Evolutionary conservation across 805 yeast species (phyloP), one percentile per base, ranked within the genome.

Genomic region (Saccharomycopsis sp.): DNA sequence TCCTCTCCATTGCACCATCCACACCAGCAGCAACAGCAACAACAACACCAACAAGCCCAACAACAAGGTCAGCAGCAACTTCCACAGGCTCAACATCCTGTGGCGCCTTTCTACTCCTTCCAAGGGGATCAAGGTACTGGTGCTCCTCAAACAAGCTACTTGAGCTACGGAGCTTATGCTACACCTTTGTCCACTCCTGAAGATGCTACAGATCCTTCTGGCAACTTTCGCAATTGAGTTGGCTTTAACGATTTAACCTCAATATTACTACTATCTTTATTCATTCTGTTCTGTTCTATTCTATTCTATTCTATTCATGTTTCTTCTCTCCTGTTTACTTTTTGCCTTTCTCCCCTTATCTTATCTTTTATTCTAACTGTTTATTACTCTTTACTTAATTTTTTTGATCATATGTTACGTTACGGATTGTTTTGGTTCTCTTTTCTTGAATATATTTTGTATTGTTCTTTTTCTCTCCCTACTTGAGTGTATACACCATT

Each of bases 101-200:
- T n/a, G n/a, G n/a, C n/a, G n/a, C n/a, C n/a, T n/a, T n/a, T n/a
- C n/a, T n/a, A n/a, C n/a, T n/a, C n/a, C n/a, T n/a, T n/a, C n/a
- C n/a, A n/a, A n/a, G n/a, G n/a, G n/a, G n/a, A n/a, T n/a, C n/a
- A n/a, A n/a, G n/a, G n/a, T n/a, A n/a, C n/a, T n/a, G n/a, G n/a
- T n/a, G n/a, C n/a, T n/a, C n/a, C n/a, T n/a, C n/a, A 13, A 7
- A 15, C 23, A 4, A 18, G 34, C 5, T 32, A 38, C 20, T 22
- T 38, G 29, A 38, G 38, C 17, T 30, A 32, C 25, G 22, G 19
- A 13, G 29, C 20, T 29, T 37, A 37, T 23, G 17, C 38, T 18
- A 29, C 29, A 6, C 13, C 33, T 10, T 31, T 20, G 9, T 16
- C 36, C 15, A 18, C 16, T 9, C 30, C 32, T n/a, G 16, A 8